phyloP scores from a whole-genome alignment of 1,284 basidiomycete species.

The Tilletia horrida region DNA sequence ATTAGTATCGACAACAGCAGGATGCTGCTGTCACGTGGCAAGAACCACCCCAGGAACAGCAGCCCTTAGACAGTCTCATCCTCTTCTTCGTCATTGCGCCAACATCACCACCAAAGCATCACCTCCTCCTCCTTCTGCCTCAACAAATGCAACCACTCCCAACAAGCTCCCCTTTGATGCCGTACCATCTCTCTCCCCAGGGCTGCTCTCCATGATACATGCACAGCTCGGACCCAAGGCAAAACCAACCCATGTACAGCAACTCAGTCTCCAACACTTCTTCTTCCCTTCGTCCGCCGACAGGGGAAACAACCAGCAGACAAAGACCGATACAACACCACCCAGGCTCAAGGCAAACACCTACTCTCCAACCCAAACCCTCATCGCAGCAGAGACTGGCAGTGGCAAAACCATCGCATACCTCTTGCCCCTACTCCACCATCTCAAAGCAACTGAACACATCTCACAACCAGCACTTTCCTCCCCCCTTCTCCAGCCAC shows the following conservation, averaged over 20 bases:
- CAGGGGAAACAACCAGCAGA: not conserved
- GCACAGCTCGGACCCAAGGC: constrained; percentile 22
- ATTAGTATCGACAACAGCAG: too few relatives aligned
- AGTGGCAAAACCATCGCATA: constrained; percentile 19
- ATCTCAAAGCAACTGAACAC: constrained; percentile 15
- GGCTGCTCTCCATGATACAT: constrained; percentile 21
- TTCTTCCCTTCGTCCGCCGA: constrained; percentile 7
- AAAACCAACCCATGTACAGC: constrained; percentile 24
- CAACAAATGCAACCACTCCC: too few relatives aligned
- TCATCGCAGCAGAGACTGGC: constrained; percentile 22
- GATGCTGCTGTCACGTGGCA: too few relatives aligned
- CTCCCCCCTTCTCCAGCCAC: constrained; percentile 58
- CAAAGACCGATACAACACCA: too few relatives aligned
- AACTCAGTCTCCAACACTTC: constrained; percentile 24
- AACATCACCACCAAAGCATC: too few relatives aligned
- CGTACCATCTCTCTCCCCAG: constrained; percentile 23
- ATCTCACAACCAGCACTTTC: not conserved
- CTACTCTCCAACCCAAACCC: constrained; percentile 5
- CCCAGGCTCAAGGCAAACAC: constrained; percentile 15
- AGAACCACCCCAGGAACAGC: too few relatives aligned
- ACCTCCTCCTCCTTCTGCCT: too few relatives aligned
- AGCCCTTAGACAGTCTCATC: too few relatives aligned
- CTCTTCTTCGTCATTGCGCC: too few relatives aligned
- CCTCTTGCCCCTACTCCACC: constrained; percentile 20
- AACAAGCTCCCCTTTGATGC: not conserved